phyloP scores from a whole-genome alignment of 148 eudicot genomes.

The Suaeda aralocaspica region DNA sequence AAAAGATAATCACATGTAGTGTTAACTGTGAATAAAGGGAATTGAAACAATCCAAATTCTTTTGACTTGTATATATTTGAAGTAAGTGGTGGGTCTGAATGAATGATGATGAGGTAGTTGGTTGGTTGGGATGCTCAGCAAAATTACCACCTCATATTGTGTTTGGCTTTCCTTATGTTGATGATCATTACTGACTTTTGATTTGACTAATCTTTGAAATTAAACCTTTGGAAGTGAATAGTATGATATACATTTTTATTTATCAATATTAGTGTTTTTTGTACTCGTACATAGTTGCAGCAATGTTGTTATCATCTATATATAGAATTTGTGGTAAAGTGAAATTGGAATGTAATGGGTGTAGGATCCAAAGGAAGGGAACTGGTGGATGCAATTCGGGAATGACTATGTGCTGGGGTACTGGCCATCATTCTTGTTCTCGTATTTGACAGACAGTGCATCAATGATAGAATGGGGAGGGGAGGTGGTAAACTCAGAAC shows the following conservation, averaged over 20 bases:
- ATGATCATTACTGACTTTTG: conserved; percentile 9
- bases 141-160: conserved; percentile 17
- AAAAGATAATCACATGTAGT: conserved; percentile 43
- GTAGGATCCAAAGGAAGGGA: conserved; percentile 90
- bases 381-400: conserved; percentile 99
- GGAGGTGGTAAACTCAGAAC: conserved; percentile 81
- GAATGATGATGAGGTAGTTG: conserved; percentile 3
- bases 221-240: neutral
- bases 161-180: conserved; percentile 15
- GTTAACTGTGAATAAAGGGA: conserved; percentile 14
- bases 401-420: conserved; percentile 73
- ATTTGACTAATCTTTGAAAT: neutral
- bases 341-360: conserved; percentile 6
- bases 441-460: conserved; percentile 90
- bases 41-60: conserved; percentile 29
- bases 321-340: neutral
- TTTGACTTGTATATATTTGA: conserved; percentile 26
- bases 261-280: too few species aligned
- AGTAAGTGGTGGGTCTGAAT: conserved; percentile 22
- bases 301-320: too few species aligned
- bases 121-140: conserved; percentile 20
- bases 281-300: too few species aligned
- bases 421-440: conserved; percentile 95
- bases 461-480: conserved; percentile 99
- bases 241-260: too few species aligned